Evolutionary conservation across 2,329 filamentous ascomycete species (phyloP).

Genomic region (Microcera coccophila): DNA sequence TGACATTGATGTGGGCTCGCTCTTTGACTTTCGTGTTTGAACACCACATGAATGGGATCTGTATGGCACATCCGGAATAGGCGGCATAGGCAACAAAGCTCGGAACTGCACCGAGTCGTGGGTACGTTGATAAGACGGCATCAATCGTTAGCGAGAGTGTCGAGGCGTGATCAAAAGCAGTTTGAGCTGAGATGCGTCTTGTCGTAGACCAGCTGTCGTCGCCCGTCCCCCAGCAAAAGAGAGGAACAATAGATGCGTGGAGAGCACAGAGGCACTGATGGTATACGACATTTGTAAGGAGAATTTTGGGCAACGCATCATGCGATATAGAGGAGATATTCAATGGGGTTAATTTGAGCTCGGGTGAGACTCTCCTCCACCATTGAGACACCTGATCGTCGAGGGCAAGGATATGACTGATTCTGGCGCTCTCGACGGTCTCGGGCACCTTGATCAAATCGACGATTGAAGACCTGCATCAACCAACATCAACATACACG

Average conservation of each 20-base stretch:
- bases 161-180: constrained; percentile 18
- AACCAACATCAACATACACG: too few species aligned
- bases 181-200: constrained; percentile 19
- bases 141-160: constrained; percentile 11
- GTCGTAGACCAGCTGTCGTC: constrained; percentile 10
- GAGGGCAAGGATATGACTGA: constrained; percentile 4
- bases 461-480: constrained; percentile 9
- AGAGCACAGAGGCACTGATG: constrained; percentile 18
- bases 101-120: constrained; percentile 4
- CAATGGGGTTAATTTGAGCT: constrained; percentile 2
- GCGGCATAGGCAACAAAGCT: constrained; percentile 20
- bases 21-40: constrained; percentile 11
- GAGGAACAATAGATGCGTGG: constrained; percentile 20
- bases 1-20: constrained; percentile 8
- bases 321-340: background rate
- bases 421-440: background rate
- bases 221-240: constrained; percentile 16
- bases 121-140: background rate
- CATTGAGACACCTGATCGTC: constrained; percentile 9
- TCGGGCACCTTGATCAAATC: constrained; percentile 2
- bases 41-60: constrained; percentile 24
- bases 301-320: constrained; percentile 2
- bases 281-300: constrained; percentile 13
- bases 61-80: constrained; percentile 20
- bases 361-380: constrained; percentile 3